Conservation (phyloP, 306 rosid genomes). For the Rosa rugosa region DNA sequence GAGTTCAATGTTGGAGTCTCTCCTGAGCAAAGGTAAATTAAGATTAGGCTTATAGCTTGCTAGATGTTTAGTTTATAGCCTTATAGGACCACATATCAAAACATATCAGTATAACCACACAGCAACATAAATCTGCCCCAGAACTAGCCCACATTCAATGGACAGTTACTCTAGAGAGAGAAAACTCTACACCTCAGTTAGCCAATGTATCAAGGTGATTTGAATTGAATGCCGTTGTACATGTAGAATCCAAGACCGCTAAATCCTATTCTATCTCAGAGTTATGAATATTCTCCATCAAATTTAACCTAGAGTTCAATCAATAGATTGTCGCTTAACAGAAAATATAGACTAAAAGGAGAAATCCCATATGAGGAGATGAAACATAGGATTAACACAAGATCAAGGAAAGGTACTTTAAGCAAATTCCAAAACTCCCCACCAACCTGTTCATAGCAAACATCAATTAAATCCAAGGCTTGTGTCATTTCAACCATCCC, state of each 20-base stretch:
- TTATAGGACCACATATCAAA: background rate
- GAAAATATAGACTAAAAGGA: background rate
- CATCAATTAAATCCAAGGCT: conserved; percentile 78
- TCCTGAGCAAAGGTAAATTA: background rate
- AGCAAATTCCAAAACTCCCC: background rate
- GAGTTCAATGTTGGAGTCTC: background rate
- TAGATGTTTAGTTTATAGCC: background rate
- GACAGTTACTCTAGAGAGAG: background rate
- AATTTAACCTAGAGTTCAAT: background rate
- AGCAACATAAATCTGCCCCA: background rate
- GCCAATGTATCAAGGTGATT: background rate
- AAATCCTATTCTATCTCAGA: background rate
- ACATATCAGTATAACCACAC: background rate
- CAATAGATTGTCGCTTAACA: background rate
- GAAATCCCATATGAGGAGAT: background rate
- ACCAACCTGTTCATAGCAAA: conserved; percentile 79
- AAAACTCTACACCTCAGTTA: background rate
- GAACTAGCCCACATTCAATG: background rate
- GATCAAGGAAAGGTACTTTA: background rate
- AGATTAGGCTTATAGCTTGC: too few species aligned
- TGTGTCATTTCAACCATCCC: conserved; percentile 99
- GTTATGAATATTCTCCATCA: background rate
- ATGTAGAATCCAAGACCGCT: background rate
- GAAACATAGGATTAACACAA: background rate
- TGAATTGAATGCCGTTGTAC: background rate